Evolutionary conservation across 1,284 basidiomycete genomes (phyloP).

Genomic region (Psilocybe mexicana): DNA sequence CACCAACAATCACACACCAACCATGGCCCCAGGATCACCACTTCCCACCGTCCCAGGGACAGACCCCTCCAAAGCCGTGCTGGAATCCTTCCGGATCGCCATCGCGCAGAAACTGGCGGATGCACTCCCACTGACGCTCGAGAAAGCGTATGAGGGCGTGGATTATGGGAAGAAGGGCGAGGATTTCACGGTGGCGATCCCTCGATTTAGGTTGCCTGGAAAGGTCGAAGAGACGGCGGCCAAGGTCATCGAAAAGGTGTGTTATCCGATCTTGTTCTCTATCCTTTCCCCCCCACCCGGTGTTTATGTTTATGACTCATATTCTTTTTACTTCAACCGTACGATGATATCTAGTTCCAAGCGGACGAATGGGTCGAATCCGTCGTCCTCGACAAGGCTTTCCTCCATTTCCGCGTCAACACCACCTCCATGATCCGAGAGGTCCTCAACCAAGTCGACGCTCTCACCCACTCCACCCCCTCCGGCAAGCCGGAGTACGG

Average conservation of each 20-base stretch:
- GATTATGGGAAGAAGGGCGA: slow-evolving; percentile 91
- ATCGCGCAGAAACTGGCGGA: slow-evolving; percentile 80
- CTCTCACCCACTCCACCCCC: slow-evolving; percentile 62
- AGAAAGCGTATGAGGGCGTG: slow-evolving; percentile 82
- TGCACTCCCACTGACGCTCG: slow-evolving; percentile 69
- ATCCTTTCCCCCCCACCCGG: too few species aligned
- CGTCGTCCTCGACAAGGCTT: slow-evolving; percentile 71
- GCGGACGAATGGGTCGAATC: slow-evolving; percentile 69
- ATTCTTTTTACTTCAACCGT: too few species aligned
- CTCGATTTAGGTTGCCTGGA: slow-evolving; percentile 85
- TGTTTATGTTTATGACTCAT: too few species aligned
- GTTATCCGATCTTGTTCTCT: neutral
- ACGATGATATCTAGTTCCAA: slow-evolving; percentile 51
- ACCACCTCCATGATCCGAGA: slow-evolving; percentile 72
- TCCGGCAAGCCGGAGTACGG: slow-evolving; percentile 70
- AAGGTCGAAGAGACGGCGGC: slow-evolving; percentile 81
- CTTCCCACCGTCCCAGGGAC: slow-evolving; percentile 64
- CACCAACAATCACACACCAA: too few species aligned
- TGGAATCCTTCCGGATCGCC: slow-evolving; percentile 86
- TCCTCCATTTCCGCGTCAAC: slow-evolving; percentile 82
- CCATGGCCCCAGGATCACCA: slow-evolving; percentile 5
- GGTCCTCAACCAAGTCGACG: slow-evolving; percentile 82
- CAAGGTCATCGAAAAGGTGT: slow-evolving; percentile 73
- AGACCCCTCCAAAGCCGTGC: slow-evolving; percentile 68
- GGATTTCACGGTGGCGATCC: slow-evolving; percentile 92